Percentiles rank a stretch among this genome's conserved stretches.
Evolutionary conservation across 257 asterid species (phyloP).

Genomic region (Solanum piurae): DNA sequence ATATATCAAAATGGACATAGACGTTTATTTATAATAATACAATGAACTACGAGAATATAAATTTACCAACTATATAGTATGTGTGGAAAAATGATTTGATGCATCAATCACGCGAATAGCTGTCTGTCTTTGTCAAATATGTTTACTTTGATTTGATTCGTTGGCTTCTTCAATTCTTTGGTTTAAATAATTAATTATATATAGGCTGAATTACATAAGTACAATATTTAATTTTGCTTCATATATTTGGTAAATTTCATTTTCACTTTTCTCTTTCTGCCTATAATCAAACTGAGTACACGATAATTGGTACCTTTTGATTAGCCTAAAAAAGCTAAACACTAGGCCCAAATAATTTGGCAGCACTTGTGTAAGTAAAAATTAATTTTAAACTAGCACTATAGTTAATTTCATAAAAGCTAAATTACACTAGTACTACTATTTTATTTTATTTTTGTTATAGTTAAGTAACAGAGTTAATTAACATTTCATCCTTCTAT

Average conservation of each 20-base stretch:
- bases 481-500: neutral
- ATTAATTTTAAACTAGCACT: neutral
- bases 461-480: neutral
- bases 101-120: slow-evolving; percentile 3
- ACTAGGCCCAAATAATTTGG: neutral
- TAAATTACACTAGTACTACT: neutral
- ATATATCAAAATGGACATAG: fast-evolving
- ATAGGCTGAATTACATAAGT: neutral
- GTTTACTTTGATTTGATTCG: neutral
- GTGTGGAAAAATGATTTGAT: neutral
- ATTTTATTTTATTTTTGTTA: neutral
- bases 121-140: neutral
- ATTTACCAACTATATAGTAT: neutral
- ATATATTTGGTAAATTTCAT: neutral
- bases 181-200: neutral
- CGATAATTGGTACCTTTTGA: neutral
- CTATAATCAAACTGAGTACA: neutral
- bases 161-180: neutral
- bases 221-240: neutral
- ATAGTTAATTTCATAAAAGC: neutral
- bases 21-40: too few species aligned
- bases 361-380: neutral
- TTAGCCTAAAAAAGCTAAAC: neutral
- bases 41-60: fast-evolving
- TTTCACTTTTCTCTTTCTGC: neutral